Conservation (phyloP, 441 rosid genomes). For the Adansonia madagascariensis region DNA sequence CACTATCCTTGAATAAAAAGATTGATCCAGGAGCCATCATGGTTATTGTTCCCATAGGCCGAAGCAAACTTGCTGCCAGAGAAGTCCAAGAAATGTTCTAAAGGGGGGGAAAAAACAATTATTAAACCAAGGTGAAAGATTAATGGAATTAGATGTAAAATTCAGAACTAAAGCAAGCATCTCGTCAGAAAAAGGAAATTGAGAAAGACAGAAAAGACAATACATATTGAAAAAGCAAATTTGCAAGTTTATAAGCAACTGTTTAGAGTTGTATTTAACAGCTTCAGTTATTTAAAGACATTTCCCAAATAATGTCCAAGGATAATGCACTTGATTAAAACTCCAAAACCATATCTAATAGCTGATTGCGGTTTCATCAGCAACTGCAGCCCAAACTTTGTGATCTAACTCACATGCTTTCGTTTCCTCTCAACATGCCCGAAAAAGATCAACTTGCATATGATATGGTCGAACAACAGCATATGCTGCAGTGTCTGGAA, state of each 20-base stretch:
- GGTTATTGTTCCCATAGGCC: constrained; percentile 32
- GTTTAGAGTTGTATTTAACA: not conserved
- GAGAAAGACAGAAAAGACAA: not conserved
- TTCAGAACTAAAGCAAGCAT: not conserved
- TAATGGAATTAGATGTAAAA: constrained; percentile 4
- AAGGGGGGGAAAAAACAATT: not conserved
- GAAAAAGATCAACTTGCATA: constrained; percentile 88
- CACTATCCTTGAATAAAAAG: constrained; percentile 51
- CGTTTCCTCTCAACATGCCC: constrained; percentile 68
- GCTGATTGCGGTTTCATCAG: constrained; percentile 94
- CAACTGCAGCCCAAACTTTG: constrained; percentile 89
- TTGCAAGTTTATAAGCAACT: not conserved
- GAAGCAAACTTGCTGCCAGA: constrained; percentile 33
- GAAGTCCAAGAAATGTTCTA: constrained; percentile 69
- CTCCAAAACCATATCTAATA: constrained; percentile 88
- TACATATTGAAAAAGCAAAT: not conserved
- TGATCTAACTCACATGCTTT: constrained; percentile 64
- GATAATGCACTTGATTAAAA: constrained; percentile 37
- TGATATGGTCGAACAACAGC: constrained; percentile 85
- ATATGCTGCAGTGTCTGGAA: constrained; percentile 87
- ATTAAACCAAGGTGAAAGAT: not conserved
- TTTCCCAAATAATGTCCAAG: not conserved
- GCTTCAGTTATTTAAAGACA: not conserved
- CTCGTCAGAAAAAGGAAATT: not conserved
- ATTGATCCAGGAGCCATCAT: constrained; percentile 32